Conservation (phyloP, 129 eudicot genomes). For the Flaveria trinervia region DNA sequence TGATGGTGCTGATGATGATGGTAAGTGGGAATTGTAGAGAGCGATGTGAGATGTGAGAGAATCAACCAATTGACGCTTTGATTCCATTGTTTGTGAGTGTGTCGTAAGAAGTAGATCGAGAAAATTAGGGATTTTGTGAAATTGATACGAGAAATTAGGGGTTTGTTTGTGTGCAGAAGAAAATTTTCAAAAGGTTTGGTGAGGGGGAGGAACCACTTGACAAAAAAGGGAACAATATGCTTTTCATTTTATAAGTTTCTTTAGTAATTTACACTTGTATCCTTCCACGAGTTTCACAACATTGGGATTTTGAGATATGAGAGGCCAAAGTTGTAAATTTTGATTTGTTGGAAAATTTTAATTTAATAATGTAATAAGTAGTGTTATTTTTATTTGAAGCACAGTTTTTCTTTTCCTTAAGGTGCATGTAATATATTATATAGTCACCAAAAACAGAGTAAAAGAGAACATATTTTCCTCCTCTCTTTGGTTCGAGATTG, state of each 20-base stretch:
- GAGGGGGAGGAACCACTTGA: background rate
- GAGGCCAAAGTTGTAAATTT: too few species aligned
- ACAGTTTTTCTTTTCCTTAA: too few species aligned
- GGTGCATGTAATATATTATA: background rate
- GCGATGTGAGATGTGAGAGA: slow-evolving; percentile 85
- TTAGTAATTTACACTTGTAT: background rate
- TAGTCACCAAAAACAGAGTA: background rate
- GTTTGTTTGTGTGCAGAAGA: background rate
- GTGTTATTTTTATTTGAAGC: too few species aligned
- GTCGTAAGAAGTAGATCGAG: slow-evolving; percentile 17
- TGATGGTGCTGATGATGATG: slow-evolving; percentile 1
- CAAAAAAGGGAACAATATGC: background rate
- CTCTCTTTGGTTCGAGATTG: too few species aligned
- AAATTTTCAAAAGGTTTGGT: slow-evolving; percentile 1
- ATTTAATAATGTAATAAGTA: too few species aligned
- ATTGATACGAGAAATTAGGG: slow-evolving; percentile 28
- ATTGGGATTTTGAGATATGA: background rate
- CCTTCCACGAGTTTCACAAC: background rate
- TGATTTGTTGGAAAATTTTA: too few species aligned
- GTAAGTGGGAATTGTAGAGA: slow-evolving; percentile 51
- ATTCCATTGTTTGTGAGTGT: slow-evolving; percentile 44
- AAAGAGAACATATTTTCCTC: too few species aligned
- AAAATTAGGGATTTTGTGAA: slow-evolving; percentile 17
- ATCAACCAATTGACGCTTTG: slow-evolving; percentile 66
- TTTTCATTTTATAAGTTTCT: background rate